A percentile compares a stretch with the other conserved stretches of the same genome.
phyloP scores from a whole-genome alignment of 148 eudicot genomes.

The Polygonum aviculare region DNA sequence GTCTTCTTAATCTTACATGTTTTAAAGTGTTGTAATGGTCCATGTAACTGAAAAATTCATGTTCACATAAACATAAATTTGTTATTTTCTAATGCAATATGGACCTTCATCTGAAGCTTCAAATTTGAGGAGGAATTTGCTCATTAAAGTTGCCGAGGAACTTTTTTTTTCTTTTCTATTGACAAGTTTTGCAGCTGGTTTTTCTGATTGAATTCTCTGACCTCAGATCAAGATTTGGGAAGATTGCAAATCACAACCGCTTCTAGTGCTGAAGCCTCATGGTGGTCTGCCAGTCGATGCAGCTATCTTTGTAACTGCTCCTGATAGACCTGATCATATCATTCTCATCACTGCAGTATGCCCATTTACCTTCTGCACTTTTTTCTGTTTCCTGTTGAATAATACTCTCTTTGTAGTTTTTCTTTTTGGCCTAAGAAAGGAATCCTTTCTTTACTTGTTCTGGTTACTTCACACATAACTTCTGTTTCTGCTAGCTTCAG shows the following conservation, averaged over 20 bases:
- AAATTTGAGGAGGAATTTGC: too few relatives aligned
- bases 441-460: too few relatives aligned
- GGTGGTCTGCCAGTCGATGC: slow-evolving; percentile 90
- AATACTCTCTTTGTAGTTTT: too few relatives aligned
- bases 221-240: slow-evolving; percentile 94
- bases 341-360: slow-evolving; percentile 89
- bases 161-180: background rate
- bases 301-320: slow-evolving; percentile 74
- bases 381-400: too few relatives aligned
- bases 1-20: too few relatives aligned
- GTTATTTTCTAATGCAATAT: too few relatives aligned
- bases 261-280: slow-evolving; percentile 79
- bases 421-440: too few relatives aligned
- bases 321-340: slow-evolving; percentile 83
- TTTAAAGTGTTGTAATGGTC: too few relatives aligned
- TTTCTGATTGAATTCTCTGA: background rate
- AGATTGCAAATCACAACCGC: slow-evolving; percentile 71
- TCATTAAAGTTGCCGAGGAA: background rate
- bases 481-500: background rate
- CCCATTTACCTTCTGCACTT: background rate
- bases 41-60: too few relatives aligned
- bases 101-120: too few relatives aligned
- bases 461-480: background rate
- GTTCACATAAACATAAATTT: too few relatives aligned
- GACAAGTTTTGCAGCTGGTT: background rate